Evolutionary conservation across 2,329 filamentous ascomycete species (phyloP).

Genomic region (Diaporthe ilicicola): DNA sequence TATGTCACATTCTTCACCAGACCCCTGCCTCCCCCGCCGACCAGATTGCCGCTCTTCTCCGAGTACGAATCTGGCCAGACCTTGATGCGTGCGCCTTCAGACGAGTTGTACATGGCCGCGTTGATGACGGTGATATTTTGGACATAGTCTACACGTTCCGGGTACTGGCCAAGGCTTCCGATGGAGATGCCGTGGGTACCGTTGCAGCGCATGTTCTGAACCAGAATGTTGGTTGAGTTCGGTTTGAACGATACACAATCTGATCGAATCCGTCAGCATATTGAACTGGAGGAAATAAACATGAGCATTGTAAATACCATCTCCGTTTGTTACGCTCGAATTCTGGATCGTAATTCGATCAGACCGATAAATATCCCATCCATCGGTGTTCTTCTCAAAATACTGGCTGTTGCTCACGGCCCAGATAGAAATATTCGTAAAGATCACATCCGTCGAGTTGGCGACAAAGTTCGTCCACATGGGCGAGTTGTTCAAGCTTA

Average conservation of each 20-base stretch:
- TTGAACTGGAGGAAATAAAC: fast-evolving
- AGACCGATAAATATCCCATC: conserved; percentile 67
- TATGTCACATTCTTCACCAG: conserved; percentile 69
- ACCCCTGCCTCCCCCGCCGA: conserved; percentile 67
- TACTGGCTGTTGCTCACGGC: conserved; percentile 61
- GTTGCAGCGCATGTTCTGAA: conserved; percentile 73
- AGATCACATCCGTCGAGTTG: conserved; percentile 68
- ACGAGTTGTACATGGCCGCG: conserved; percentile 65
- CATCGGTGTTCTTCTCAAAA: conserved; percentile 71
- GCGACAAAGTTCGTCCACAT: conserved; percentile 69
- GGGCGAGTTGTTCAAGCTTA: conserved; percentile 65
- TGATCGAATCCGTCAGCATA: neutral
- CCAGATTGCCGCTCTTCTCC: conserved; percentile 54
- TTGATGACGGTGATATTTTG: conserved; percentile 74
- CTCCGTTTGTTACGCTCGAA: conserved; percentile 70
- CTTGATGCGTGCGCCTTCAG: conserved; percentile 76
- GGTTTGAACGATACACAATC: conserved; percentile 79
- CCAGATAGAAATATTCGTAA: conserved; percentile 67
- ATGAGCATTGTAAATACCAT: conserved; percentile 45
- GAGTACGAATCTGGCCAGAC: conserved; percentile 55
- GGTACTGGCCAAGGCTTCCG: conserved; percentile 75
- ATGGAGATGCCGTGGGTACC: conserved; percentile 78
- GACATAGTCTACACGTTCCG: conserved; percentile 70
- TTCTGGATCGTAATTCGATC: conserved; percentile 70
- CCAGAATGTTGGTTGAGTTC: conserved; percentile 74